Conservation (phyloP, 768 basidiomycete genomes). For the Asterophora parasitica region DNA sequence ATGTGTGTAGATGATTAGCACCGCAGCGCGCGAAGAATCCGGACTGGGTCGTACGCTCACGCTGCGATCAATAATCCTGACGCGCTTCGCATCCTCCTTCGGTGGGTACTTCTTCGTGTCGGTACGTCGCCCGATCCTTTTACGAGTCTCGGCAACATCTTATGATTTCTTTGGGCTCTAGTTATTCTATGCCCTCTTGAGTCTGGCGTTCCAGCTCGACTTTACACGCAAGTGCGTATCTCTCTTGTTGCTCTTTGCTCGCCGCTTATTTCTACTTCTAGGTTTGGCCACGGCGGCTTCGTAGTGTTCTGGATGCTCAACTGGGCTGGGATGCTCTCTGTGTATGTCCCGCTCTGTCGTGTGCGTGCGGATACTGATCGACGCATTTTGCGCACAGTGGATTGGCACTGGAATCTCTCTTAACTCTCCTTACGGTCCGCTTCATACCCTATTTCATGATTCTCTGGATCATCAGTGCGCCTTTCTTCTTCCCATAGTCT, state of each 20-base stretch:
- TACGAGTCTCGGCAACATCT: not conserved
- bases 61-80: constrained; percentile 25
- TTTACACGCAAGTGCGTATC: constrained; percentile 38
- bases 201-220: constrained; percentile 54
- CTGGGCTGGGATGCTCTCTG: constrained; percentile 56
- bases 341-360: constrained; percentile 31
- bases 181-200: constrained; percentile 57
- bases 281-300: constrained; percentile 50
- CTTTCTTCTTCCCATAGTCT: too few relatives aligned
- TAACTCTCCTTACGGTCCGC: too few relatives aligned
- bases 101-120: constrained; percentile 34
- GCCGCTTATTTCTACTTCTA: constrained; percentile 4
- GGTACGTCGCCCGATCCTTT: constrained; percentile 17
- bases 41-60: constrained; percentile 25
- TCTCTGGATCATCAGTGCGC: too few relatives aligned
- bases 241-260: too few relatives aligned
- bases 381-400: too few relatives aligned
- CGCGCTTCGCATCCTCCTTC: constrained; percentile 27
- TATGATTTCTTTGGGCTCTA: constrained; percentile 16
- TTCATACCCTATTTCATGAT: too few relatives aligned
- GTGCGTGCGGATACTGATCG: not conserved
- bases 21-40: constrained; percentile 26
- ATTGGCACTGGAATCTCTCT: too few relatives aligned
- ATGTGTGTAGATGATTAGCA: constrained; percentile 24
- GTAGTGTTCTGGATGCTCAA: constrained; percentile 71